Conservation (phyloP, 352 stramenopile genomes). For the Pythium brachiatum region DNA sequence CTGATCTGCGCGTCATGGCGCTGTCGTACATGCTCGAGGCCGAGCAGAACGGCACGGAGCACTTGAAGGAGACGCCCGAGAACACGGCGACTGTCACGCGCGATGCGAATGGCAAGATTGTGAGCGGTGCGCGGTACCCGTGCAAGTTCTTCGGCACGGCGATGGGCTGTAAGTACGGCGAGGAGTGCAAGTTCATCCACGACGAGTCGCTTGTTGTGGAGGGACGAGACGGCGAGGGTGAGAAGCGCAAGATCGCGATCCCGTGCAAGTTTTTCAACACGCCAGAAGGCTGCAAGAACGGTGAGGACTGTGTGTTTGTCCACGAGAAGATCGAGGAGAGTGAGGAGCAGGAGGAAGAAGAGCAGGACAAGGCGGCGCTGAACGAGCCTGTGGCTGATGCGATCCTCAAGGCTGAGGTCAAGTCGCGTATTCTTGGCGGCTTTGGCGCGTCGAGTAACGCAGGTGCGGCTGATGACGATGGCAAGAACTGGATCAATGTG, state of each 20-base stretch:
- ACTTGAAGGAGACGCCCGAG: conserved; percentile 72
- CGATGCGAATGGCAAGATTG: conserved; percentile 63
- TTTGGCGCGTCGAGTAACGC: conserved; percentile 78
- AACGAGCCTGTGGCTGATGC: conserved; percentile 41
- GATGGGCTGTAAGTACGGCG: conserved; percentile 80
- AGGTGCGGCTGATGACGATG: conserved; percentile 74
- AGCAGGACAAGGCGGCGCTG: conserved; percentile 24
- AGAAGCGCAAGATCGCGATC: conserved; percentile 62
- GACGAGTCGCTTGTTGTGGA: conserved; percentile 35
- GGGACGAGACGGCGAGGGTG: conserved; percentile 17
- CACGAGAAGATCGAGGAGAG: conserved; percentile 48
- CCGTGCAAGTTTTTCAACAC: conserved; percentile 78
- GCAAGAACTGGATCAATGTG: conserved; percentile 85
- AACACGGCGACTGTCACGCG: conserved; percentile 63
- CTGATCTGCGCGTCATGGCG: conserved; percentile 86
- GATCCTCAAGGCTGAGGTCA: conserved; percentile 77
- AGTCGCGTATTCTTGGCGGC: conserved; percentile 84
- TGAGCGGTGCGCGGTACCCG: conserved; percentile 48
- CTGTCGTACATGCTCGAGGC: conserved; percentile 85
- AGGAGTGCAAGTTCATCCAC: conserved; percentile 81
- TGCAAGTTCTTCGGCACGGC: conserved; percentile 81
- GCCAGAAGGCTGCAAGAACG: conserved; percentile 66
- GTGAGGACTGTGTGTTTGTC: conserved; percentile 67
- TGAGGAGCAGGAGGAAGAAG: conserved; percentile 17
- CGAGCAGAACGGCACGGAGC: conserved; percentile 62